Conservation (phyloP, 306 rosid species). For the Lathyrus sativus region DNA sequence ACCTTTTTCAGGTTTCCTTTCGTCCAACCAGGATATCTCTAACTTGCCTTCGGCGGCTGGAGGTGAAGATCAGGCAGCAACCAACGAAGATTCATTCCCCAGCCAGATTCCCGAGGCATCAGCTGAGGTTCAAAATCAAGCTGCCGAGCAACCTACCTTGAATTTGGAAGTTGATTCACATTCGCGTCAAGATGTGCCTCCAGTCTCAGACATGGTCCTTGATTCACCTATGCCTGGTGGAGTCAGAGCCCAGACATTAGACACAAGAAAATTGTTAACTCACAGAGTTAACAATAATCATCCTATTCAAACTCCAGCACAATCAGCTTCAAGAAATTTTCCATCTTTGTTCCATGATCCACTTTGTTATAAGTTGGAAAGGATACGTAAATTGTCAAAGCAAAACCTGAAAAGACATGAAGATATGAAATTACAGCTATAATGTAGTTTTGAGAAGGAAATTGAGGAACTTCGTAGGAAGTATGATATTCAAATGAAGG, state of each 20-base stretch:
- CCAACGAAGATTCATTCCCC: no score
- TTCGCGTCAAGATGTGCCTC: no score
- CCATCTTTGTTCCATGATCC: conserved; percentile 52
- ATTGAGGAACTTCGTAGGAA: conserved; percentile 58
- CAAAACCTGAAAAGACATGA: conserved; percentile 40
- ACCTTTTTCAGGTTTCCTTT: no score
- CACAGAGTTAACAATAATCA: conserved; percentile 47
- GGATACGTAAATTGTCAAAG: conserved; percentile 46
- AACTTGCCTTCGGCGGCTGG: no score
- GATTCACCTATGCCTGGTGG: conserved; percentile 36
- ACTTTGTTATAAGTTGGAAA: conserved; percentile 62
- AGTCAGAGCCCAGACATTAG: conserved; percentile 36
- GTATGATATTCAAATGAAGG: conserved; percentile 54
- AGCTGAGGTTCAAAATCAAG: no score
- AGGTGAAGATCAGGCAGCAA: no score
- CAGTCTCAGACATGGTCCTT: conserved; percentile 32
- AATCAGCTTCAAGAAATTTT: no score
- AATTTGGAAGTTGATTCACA: no score
- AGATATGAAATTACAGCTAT: conserved; percentile 54
- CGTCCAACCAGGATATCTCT: no score
- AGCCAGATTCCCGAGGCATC: no score
- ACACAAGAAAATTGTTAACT: conserved; percentile 42
- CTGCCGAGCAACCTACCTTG: no score
- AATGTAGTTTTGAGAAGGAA: conserved; percentile 62
- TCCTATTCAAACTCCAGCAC: conserved; percentile 46